Conservation (phyloP, 1,139 yeast species). For the Blastobotrys buckinghamii region DNA sequence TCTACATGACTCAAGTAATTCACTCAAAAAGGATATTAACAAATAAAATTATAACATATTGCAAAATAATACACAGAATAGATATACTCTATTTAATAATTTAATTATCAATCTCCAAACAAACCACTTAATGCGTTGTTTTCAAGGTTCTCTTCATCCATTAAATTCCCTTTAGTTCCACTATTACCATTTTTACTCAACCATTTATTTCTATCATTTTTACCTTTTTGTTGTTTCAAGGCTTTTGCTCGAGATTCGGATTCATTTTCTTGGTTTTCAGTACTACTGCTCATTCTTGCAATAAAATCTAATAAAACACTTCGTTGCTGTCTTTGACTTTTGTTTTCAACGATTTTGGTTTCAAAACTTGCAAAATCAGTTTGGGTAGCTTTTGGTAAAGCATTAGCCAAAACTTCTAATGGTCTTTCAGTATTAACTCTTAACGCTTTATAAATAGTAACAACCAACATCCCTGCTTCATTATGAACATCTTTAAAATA, state of each 20-base stretch:
- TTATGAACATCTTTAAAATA: constrained; percentile 82
- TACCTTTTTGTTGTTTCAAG: constrained; percentile 35
- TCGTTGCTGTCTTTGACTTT: constrained; percentile 67
- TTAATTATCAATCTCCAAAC: constrained; percentile 15
- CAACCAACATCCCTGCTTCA: constrained; percentile 84
- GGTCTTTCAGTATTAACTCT: constrained; percentile 40
- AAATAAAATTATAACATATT: too few relatives aligned
- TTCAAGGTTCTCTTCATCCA: constrained; percentile 43
- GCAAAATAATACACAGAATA: too few relatives aligned
- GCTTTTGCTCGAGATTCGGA: constrained; percentile 39
- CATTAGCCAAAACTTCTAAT: constrained; percentile 33
- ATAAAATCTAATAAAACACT: constrained; percentile 63
- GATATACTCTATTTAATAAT: too few relatives aligned
- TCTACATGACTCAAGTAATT: too few relatives aligned
- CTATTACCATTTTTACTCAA: constrained; percentile 42
- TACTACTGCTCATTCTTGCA: constrained; percentile 35
- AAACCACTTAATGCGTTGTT: constrained; percentile 16
- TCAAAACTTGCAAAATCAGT: constrained; percentile 42
- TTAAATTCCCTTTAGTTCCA: constrained; percentile 43
- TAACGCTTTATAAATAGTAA: constrained; percentile 69
- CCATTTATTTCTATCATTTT: constrained; percentile 22
- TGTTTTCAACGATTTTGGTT: constrained; percentile 51
- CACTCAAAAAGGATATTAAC: too few relatives aligned
- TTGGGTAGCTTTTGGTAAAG: constrained; percentile 37
- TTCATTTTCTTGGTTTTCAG: constrained; percentile 21